Evolutionary conservation across 2,329 filamentous ascomycete genomes (phyloP), one percentile per base, ranked within the genome.

Genomic region (Paracoccidioides brasiliensis): DNA sequence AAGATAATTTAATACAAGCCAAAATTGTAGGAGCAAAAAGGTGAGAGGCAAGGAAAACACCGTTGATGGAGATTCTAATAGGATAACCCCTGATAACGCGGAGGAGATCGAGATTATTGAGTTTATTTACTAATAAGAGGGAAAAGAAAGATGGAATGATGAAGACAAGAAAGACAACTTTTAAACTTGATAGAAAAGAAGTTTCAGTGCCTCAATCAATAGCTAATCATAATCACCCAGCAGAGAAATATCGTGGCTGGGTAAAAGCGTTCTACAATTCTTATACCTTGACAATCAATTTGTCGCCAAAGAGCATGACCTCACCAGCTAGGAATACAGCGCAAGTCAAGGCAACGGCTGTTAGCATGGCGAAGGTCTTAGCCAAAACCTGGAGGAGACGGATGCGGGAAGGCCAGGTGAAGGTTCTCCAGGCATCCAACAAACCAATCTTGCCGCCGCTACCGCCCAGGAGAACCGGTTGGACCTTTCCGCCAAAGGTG

Each of bases 381-480:
- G 78, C 73, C 64, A 88, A 85, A 37, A 93, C 78, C 72, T 85
- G 83, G 65, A 90, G 70, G 52, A 95, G 78, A 55, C 90, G 82
- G 61, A 83, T 75, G 70, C 88, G 85, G 46, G 87, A 83, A 58
- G 81, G 76, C 69, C 80, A 80, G 67, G 84, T 81, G 69, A 95
- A 90, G 40, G 82, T 87, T 63, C 77, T 79, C 87, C 89, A 90
- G 0, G 89, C 90, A 63, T 91, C 85, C 52, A 80, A 69, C 64
- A 91, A 79, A 43, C 85, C 80, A 59, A 88, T 78, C 61, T 81
- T 83, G 61, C 88, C 86, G 61, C 88, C 86, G 60, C 78, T 80
- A 55, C 86, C 88, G 57, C 82, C 84, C n/a, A 89, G 75, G 52
- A 89, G 78, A 57, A 81, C 80, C n/a, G 87, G 83, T 60, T 85